Evolutionary conservation across 257 asterid genomes (phyloP).

Genomic region (Solanum bulbocastanum): DNA sequence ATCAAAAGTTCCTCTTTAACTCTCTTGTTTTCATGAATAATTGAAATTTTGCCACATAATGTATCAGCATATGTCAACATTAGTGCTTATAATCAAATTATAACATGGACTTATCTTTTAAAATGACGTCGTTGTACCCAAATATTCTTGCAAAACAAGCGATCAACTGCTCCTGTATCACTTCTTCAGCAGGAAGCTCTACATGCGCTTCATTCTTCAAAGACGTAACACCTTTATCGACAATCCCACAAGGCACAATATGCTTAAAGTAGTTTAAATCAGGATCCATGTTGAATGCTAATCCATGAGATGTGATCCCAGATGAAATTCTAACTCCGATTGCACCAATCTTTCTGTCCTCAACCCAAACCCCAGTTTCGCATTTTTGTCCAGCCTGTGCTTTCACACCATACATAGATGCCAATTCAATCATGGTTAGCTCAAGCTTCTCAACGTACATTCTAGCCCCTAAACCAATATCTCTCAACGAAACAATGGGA

Average conservation of each 20-base stretch:
- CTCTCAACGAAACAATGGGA: conserved; percentile 55
- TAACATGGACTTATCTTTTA: conserved; percentile 13
- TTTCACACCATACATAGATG: conserved; percentile 45
- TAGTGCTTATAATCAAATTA: not conserved
- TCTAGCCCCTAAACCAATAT: conserved; percentile 57
- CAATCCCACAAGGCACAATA: conserved; percentile 76
- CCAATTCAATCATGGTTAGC: conserved; percentile 52
- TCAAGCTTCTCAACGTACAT: conserved; percentile 65
- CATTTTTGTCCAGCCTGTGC: conserved; percentile 40
- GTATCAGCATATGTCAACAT: not conserved
- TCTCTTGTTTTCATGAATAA: not conserved
- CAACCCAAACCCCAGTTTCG: conserved; percentile 71
- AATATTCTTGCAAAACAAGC: conserved; percentile 41
- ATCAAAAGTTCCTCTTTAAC: not conserved
- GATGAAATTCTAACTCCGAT: conserved; percentile 60
- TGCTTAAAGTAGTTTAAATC: conserved; percentile 60
- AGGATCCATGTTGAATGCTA: conserved; percentile 62
- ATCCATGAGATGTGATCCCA: conserved; percentile 65
- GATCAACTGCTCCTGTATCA: conserved; percentile 37
- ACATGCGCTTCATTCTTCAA: conserved; percentile 37
- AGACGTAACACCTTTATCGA: conserved; percentile 57
- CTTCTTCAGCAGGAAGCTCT: conserved; percentile 46
- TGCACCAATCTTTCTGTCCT: conserved; percentile 56
- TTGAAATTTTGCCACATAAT: not conserved
- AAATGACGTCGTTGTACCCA: conserved; percentile 29